phyloP scores from a whole-genome alignment of 495 filamentous ascomycete species.

The Hypoxylon intermedium region DNA sequence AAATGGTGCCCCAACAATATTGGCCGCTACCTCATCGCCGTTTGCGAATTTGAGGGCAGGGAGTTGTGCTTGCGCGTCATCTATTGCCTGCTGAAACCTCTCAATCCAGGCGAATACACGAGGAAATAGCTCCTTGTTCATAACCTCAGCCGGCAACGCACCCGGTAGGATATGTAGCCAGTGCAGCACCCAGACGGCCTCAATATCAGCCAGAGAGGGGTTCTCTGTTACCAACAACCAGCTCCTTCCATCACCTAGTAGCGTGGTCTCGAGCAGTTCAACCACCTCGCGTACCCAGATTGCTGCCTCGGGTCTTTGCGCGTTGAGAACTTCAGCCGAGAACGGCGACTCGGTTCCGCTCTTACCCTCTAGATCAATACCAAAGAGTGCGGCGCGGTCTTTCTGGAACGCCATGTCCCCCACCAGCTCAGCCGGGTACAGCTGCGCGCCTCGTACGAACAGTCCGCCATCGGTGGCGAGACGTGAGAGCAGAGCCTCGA shows the following conservation, averaged over 20 bases:
- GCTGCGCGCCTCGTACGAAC: slow-evolving; percentile 45
- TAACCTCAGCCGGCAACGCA: slow-evolving; percentile 51
- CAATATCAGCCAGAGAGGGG: slow-evolving; percentile 64
- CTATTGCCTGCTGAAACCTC: slow-evolving; percentile 53
- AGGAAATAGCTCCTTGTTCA: slow-evolving; percentile 56
- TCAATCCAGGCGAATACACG: slow-evolving; percentile 62
- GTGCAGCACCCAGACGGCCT: slow-evolving; percentile 66
- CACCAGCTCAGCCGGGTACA: slow-evolving; percentile 47
- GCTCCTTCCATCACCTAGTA: slow-evolving; percentile 62
- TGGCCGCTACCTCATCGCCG: slow-evolving; percentile 56
- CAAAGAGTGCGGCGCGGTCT: slow-evolving; percentile 59
- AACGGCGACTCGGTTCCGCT: slow-evolving; percentile 39
- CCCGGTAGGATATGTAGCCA: slow-evolving; percentile 62
- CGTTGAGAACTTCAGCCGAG: slow-evolving; percentile 30
- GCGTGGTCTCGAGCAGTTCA: slow-evolving; percentile 60
- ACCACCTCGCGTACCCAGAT: slow-evolving; percentile 47
- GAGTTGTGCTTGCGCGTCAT: slow-evolving; percentile 27
- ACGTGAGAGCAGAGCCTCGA: background rate
- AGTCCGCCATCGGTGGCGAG: slow-evolving; percentile 21
- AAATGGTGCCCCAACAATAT: slow-evolving; percentile 44
- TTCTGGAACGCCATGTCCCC: no score
- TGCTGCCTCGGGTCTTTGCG: slow-evolving; percentile 53
- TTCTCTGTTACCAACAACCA: slow-evolving; percentile 59
- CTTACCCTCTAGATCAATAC: slow-evolving; percentile 7
- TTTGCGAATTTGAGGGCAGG: slow-evolving; percentile 47